Base-by-base conservation (phyloP, 257 asterid species). In the Solanum dulcamara region DNA sequence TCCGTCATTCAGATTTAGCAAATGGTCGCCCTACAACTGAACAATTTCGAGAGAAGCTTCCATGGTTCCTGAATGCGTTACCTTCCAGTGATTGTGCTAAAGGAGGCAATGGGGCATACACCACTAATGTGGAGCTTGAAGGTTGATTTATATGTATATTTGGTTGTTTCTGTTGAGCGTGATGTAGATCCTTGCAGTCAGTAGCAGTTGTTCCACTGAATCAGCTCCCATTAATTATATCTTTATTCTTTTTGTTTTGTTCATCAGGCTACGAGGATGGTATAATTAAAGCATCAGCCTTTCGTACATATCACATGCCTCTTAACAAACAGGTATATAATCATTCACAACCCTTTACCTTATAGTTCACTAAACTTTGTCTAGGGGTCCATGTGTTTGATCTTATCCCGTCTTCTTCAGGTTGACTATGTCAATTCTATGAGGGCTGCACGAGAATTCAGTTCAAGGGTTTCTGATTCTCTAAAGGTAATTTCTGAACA, bases 71-170 rank as follows among this genome's bases (percentile, higher is more conserved):
- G 83, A 90, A 86, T 87, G 98, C 98, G 64, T 92, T 95, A 85
- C 99, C 99, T 80, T 96, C 99, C 80, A 93, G 93, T 87, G 98
- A 96, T 86, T 96, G 99, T 88, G 98, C 99, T 11, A 96, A 96
- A 91, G 99, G 97, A 62, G 99, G 99, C 87, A 94, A 92, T 67
- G 99, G 99, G 86, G 98, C 99, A 64, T 96, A 95, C 87, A 90
- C 96, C 24, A 91, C 88, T 91, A 95, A 87, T 84, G 98, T 96
- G 86, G 97, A 96, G 81, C 95, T 96, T 89, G 80, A 87, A 90
- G 98, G 99, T 96, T 79, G 75, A 86, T 67, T 22, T 81, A 15
- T 77, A 77, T 77, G 42, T 26, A 28, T 28, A 46, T 30, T 48
- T 79, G 64, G 64, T 20, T 79, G 64, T 79, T 79, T 79, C 83